phyloP scores from a whole-genome alignment of 2,329 filamentous ascomycete genomes.

The Graphilbum fragrans region DNA sequence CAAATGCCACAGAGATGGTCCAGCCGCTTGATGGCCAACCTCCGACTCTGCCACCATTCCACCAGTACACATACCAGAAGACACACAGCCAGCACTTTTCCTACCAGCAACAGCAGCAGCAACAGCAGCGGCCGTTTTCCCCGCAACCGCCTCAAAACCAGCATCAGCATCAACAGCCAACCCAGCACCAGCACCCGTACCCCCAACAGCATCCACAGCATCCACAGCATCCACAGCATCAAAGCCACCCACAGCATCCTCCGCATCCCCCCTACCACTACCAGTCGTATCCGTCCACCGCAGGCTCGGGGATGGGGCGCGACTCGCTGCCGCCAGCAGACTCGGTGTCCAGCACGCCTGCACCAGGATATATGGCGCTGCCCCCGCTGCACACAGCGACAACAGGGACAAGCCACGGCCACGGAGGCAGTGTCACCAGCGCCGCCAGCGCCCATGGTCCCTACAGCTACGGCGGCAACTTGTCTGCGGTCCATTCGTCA shows the following conservation, averaged over 20 bases:
- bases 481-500: neutral
- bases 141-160: neutral
- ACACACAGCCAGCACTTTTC: neutral
- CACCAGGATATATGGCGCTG: conserved; percentile 22
- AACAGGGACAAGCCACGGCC: neutral
- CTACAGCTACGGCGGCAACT: neutral
- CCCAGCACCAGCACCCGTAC: neutral
- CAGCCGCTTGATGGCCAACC: conserved; percentile 27
- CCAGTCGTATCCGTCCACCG: conserved; percentile 34
- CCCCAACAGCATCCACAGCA: neutral
- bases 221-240: neutral
- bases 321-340: conserved; percentile 49
- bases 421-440: too few species aligned
- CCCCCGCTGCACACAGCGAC: conserved; percentile 4
- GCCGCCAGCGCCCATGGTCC: neutral
- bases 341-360: conserved; percentile 43
- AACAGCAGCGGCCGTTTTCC: neutral
- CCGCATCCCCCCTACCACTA: conserved; percentile 3
- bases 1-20: neutral
- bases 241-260: neutral
- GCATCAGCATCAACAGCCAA: neutral
- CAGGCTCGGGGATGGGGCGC: conserved; percentile 38
- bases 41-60: conserved; percentile 17
- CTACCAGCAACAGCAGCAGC: neutral
- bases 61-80: conserved; percentile 1